Percentiles rank a stretch among this genome's conserved stretches.
These are phyloP conservation scores for Apiotrichum domesticum DNA, from an alignment of 1,284 basidiomycete species.

Conservation along the genomic window DNA sequence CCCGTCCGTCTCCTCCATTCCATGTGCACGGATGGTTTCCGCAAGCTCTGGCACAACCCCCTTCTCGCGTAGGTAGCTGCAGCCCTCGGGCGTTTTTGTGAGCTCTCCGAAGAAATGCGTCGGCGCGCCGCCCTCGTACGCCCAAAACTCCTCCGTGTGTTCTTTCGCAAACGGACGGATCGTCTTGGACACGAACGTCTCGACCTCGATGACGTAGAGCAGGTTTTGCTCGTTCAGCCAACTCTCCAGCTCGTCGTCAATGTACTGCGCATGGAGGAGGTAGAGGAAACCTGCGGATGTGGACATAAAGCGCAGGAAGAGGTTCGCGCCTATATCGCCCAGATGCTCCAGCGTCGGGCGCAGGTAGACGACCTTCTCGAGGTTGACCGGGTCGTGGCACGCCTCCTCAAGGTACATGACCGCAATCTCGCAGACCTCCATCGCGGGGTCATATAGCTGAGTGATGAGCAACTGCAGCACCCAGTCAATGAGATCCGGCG, in stretches of 20 bases:
- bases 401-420: slow-evolving; percentile 83
- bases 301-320: slow-evolving; percentile 89
- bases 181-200: slow-evolving; percentile 44
- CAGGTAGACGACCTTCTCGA: slow-evolving; percentile 89
- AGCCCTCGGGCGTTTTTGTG: slow-evolving; percentile 90
- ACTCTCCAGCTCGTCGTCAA: slow-evolving; percentile 87
- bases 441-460: slow-evolving; percentile 87
- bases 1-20: slow-evolving; percentile 71
- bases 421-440: slow-evolving; percentile 83
- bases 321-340: slow-evolving; percentile 81
- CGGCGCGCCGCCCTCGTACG: slow-evolving; percentile 82
- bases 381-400: slow-evolving; percentile 72
- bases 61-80: slow-evolving; percentile 78
- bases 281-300: slow-evolving; percentile 88
- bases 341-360: slow-evolving; percentile 91
- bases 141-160: slow-evolving; percentile 41
- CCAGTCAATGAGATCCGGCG: slow-evolving; percentile 66
- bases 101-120: slow-evolving; percentile 97
- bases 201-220: slow-evolving; percentile 45
- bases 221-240: slow-evolving; percentile 67
- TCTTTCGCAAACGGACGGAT: slow-evolving; percentile 37
- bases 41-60: slow-evolving; percentile 89
- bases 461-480: slow-evolving; percentile 81
- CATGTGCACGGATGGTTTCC: slow-evolving; percentile 81
- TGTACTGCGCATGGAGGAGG: slow-evolving; percentile 83